Percentiles rank a stretch among this genome's conserved stretches.
Conservation (phyloP, 768 basidiomycete genomes). For the Termitomyces sp. region DNA sequence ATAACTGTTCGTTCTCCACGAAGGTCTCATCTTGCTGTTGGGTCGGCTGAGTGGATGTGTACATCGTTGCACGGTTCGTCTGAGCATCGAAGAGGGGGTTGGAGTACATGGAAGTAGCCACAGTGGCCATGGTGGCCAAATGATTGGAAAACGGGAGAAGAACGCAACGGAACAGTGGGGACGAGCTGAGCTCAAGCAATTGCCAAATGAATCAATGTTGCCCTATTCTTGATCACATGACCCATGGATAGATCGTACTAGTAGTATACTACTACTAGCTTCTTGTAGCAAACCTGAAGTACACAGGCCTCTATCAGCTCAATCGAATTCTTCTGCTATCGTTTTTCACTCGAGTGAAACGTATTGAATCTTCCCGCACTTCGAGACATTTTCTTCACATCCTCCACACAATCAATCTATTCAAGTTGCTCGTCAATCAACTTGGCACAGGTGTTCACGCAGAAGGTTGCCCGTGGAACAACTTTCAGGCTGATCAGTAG, state of each 20-base stretch:
- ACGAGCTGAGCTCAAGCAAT: conserved; percentile 10
- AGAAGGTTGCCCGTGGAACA: too few species aligned
- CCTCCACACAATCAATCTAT: too few species aligned
- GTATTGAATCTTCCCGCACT: not conserved
- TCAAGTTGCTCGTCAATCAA: not conserved
- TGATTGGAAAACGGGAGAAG: conserved; percentile 5
- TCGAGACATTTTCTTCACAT: not conserved
- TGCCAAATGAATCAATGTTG: too few species aligned
- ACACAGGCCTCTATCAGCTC: too few species aligned
- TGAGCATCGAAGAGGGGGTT: conserved; percentile 17
- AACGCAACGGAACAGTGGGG: conserved; percentile 11
- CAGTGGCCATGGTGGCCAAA: conserved; percentile 25
- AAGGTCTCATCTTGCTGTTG: conserved; percentile 31
- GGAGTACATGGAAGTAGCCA: conserved; percentile 27
- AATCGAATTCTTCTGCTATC: not conserved
- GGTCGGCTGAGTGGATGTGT: conserved; percentile 12
- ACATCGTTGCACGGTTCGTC: conserved; percentile 17
- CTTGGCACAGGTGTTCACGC: too few species aligned
- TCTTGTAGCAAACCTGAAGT: too few species aligned
- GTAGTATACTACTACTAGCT: too few species aligned
- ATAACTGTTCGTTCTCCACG: conserved; percentile 60
- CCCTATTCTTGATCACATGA: conserved; percentile 12
- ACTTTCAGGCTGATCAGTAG: not conserved
- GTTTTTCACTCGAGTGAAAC: not conserved
- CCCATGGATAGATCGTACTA: not conserved